These are phyloP conservation scores for Asterionellopsis glacialis DNA, from an alignment of 108 stramenopile genomes.

Conservation along the genomic window DNA sequence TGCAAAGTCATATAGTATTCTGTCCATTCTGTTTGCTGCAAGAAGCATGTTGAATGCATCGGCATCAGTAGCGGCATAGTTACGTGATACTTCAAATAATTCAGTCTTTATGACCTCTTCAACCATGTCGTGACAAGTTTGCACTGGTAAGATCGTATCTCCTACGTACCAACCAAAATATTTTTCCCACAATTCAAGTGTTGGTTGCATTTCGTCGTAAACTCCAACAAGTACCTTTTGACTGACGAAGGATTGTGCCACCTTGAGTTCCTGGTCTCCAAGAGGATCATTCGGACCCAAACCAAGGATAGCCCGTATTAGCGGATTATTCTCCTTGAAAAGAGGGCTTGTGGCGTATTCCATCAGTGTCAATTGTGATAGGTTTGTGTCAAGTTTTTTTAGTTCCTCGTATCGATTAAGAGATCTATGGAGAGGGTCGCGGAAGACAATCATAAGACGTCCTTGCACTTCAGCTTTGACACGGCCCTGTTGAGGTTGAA, in stretches of 20 bases:
- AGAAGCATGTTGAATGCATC: not conserved
- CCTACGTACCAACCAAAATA: conserved; percentile 1
- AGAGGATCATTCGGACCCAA: not conserved
- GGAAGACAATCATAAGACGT: conserved; percentile 5
- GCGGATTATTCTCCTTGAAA: conserved; percentile 3
- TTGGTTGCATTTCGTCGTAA: not conserved
- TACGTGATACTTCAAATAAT: not conserved
- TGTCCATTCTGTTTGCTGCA: not conserved
- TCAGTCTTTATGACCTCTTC: no score
- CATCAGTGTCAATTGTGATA: not conserved
- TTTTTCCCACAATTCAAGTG: not conserved
- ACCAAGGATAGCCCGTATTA: conserved; percentile 1
- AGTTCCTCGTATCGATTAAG: conserved; percentile 4
- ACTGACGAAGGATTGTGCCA: not conserved
- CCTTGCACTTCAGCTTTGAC: not conserved
- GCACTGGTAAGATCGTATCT: not conserved
- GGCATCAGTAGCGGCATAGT: not conserved
- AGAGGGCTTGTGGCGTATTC: not conserved
- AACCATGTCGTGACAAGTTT: not conserved
- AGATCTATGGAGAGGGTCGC: not conserved
- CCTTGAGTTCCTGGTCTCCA: not conserved
- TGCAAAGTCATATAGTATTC: not conserved
- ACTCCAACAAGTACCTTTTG: not conserved
- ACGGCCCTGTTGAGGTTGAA: not conserved
- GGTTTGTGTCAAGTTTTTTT: not conserved